Evolutionary conservation across 2,329 filamentous ascomycete species (phyloP).

Genomic region (Talaromyces islandicus): DNA sequence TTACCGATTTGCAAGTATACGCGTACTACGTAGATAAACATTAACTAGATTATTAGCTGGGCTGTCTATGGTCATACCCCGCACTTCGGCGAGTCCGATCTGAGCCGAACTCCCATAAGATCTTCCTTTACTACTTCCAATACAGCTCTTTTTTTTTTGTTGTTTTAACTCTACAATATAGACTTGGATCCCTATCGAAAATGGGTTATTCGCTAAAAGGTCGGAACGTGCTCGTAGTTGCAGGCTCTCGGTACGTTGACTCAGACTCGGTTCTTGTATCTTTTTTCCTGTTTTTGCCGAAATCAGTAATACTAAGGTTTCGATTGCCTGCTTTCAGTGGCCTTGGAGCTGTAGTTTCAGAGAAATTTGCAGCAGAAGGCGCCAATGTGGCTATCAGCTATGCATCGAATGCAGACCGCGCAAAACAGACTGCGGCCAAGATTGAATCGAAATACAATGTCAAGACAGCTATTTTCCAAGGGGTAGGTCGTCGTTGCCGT

Average conservation of each 20-base stretch:
- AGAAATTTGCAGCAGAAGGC: constrained; percentile 62
- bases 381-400: constrained; percentile 72
- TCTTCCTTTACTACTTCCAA: not conserved
- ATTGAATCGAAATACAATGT: constrained; percentile 48
- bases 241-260: constrained; percentile 50
- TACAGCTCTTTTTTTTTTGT: not conserved
- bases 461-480: constrained; percentile 54
- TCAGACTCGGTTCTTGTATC: not conserved
- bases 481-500: constrained; percentile 40
- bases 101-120: not conserved
- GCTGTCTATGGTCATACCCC: not conserved
- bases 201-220: constrained; percentile 61
- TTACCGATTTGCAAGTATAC: not conserved
- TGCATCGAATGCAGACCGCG: constrained; percentile 54
- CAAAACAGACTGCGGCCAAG: constrained; percentile 52
- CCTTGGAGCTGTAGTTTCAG: constrained; percentile 62
- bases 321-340: constrained; percentile 44
- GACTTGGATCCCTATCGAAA: constrained; percentile 2
- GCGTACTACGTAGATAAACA: not conserved
- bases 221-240: constrained; percentile 60
- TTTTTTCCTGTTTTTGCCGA: no score
- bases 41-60: not conserved
- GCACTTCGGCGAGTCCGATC: not conserved
- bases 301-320: constrained; percentile 9
- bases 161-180: not conserved